These are phyloP conservation scores for Aquilaria sinensis DNA, from an alignment of 345 rosid species.

Conservation along the genomic window DNA sequence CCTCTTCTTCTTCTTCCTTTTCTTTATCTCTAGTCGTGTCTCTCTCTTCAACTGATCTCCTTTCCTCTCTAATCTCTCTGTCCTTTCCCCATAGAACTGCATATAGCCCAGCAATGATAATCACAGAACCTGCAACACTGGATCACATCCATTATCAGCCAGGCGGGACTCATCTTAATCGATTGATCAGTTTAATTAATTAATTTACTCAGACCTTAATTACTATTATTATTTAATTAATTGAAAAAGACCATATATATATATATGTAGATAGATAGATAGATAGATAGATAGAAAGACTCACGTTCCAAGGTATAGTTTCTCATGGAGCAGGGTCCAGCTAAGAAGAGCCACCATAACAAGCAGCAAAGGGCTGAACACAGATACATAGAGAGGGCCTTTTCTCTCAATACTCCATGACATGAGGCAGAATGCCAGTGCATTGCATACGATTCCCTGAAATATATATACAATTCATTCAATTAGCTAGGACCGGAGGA, in stretches of 20 bases:
- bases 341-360: constrained; percentile 65
- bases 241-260: no score
- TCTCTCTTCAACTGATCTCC: background rate
- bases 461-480: background rate
- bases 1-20: no score
- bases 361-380: constrained; percentile 77
- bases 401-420: constrained; percentile 67
- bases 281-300: constrained; percentile 11
- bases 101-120: constrained; percentile 70
- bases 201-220: no score
- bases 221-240: no score
- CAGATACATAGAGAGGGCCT: constrained; percentile 88
- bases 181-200: no score
- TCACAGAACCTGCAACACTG: constrained; percentile 63
- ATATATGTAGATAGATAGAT: background rate
- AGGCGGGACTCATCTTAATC: no score
- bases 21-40: no score
- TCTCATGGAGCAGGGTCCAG: constrained; percentile 80
- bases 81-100: constrained; percentile 90
- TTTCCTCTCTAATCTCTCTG: constrained; percentile 35
- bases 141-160: background rate
- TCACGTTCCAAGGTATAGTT: constrained; percentile 72
- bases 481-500: no score
- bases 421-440: constrained; percentile 54
- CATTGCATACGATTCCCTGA: constrained; percentile 79